Base-by-base conservation (phyloP, 768 basidiomycete genomes). In the Naganishia antarctica region DNA sequence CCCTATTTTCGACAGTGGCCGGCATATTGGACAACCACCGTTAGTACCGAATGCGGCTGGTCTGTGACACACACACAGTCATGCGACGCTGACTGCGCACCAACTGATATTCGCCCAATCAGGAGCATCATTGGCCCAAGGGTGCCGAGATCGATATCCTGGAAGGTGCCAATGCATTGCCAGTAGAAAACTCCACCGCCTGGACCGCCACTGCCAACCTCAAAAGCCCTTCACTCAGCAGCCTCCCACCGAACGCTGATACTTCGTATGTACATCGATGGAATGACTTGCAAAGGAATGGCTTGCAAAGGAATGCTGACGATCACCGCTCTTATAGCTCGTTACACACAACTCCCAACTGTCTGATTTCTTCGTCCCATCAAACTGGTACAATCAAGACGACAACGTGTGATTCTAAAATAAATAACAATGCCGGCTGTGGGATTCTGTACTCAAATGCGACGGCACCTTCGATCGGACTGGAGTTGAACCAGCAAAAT, bases 361-460 rank as follows among this genome's bases (percentile, higher is more conserved):
- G 66, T 58, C 25, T 26, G 3, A 31, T 67, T 29, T 34, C 63
- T 12, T 41, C 65, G 2, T 70, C 69, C 41, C 69, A 63, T 8
- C 59, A 53, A 70, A 72, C 70, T 9, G 76, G 76, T 25, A 51
- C 40, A 25, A 49, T 68, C 58, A 73, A 67, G 1, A 46, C 64
- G 16, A 70, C 64, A 7, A 62, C 66, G 4, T 77, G 76, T 61
- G 69, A 70, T 13, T 73, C 73, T 18, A 69, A 68, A 44, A 28
- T 70, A 15, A 83, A 84, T 70, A 81, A 68, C 70, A 88, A 87
- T 69, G 79, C 81, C 70, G 87, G 86, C 13, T 88, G 86, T 70
- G 84, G 85, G 43, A 83, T 83, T 23, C 69, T 73, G 58, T 64
- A 73, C 50, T 71, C 65, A 3, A 70, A 69, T 29, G 73, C 73